Conservation (phyloP, 176 grass and related monocot genomes). For the Aegilops longissima region DNA sequence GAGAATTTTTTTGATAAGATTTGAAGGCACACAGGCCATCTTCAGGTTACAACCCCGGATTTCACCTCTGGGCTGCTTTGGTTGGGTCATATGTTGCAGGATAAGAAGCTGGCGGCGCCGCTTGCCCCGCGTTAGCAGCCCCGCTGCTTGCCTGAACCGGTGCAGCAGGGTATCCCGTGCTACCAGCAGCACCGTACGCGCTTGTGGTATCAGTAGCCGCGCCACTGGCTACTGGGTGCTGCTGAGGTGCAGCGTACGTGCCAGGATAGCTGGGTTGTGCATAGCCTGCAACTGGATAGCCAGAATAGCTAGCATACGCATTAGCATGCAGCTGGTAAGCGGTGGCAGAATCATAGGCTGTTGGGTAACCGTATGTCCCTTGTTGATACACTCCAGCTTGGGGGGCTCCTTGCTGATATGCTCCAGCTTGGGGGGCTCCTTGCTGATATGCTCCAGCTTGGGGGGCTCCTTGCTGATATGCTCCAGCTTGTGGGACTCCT, state of each 20-base stretch:
- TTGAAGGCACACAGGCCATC: constrained; percentile 10
- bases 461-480: constrained; percentile 21
- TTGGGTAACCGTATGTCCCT: constrained; percentile 28
- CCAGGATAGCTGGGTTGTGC: constrained; percentile 45
- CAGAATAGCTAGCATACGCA: constrained; percentile 39
- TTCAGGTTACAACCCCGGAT: not conserved
- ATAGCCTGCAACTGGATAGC: constrained; percentile 51
- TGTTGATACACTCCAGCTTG: too few relatives aligned
- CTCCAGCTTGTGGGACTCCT: not conserved
- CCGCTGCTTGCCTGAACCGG: constrained; percentile 27
- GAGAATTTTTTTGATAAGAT: constrained; percentile 1
- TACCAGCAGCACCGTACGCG: constrained; percentile 6
- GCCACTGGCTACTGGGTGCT: constrained; percentile 21
- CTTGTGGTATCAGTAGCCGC: constrained; percentile 24
- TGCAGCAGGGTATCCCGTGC: constrained; percentile 39
- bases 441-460: too few relatives aligned
- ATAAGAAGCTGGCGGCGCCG: constrained; percentile 6
- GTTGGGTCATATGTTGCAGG: not conserved
- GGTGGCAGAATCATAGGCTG: constrained; percentile 26
- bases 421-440: too few relatives aligned
- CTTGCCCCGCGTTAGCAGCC: constrained; percentile 16
- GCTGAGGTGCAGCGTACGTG: constrained; percentile 38
- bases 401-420: too few relatives aligned
- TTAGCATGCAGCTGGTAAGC: constrained; percentile 43
- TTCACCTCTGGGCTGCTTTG: constrained; percentile 42